Conservation (phyloP, 2,329 filamentous ascomycete genomes). For the Lachnellula suecica region DNA sequence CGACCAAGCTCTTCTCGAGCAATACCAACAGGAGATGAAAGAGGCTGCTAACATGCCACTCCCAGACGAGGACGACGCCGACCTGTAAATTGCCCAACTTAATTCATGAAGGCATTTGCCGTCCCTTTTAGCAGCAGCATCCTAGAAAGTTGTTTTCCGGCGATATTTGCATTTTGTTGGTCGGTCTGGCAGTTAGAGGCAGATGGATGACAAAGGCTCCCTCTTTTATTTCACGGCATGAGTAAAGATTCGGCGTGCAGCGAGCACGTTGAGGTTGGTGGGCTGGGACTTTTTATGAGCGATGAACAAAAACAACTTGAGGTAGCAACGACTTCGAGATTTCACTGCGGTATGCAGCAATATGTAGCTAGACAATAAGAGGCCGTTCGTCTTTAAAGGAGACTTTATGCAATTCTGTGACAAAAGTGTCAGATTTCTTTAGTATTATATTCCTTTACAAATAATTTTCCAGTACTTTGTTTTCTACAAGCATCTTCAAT, state of each 20-base stretch:
- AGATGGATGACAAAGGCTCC: slow-evolving; percentile 23
- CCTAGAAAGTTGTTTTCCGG: slow-evolving; percentile 34
- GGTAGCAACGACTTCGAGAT: slow-evolving; percentile 24
- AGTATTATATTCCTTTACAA: too few relatives aligned
- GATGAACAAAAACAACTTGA: slow-evolving; percentile 26
- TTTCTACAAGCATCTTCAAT: too few relatives aligned
- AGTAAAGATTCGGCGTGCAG: slow-evolving; percentile 25
- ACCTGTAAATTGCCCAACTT: slow-evolving; percentile 36
- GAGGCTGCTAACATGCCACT: slow-evolving; percentile 79
- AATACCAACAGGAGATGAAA: slow-evolving; percentile 89
- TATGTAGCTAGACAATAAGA: slow-evolving; percentile 34
- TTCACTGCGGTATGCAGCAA: slow-evolving; percentile 24
- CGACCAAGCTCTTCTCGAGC: slow-evolving; percentile 75
- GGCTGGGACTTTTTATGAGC: slow-evolving; percentile 24
- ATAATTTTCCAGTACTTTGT: too few relatives aligned
- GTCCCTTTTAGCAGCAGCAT: slow-evolving; percentile 30
- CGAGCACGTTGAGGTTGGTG: slow-evolving; percentile 21
- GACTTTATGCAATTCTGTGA: too few relatives aligned
- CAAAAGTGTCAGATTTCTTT: too few relatives aligned
- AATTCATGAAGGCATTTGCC: slow-evolving; percentile 18
- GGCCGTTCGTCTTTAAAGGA: slow-evolving; percentile 27
- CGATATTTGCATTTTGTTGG: slow-evolving; percentile 32
- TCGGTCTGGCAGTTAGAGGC: slow-evolving; percentile 31
- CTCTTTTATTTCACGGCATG: slow-evolving; percentile 26
- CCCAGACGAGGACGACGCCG: slow-evolving; percentile 89